phyloP scores from a whole-genome alignment of 306 rosid species.

The Cucumis hystrix region DNA sequence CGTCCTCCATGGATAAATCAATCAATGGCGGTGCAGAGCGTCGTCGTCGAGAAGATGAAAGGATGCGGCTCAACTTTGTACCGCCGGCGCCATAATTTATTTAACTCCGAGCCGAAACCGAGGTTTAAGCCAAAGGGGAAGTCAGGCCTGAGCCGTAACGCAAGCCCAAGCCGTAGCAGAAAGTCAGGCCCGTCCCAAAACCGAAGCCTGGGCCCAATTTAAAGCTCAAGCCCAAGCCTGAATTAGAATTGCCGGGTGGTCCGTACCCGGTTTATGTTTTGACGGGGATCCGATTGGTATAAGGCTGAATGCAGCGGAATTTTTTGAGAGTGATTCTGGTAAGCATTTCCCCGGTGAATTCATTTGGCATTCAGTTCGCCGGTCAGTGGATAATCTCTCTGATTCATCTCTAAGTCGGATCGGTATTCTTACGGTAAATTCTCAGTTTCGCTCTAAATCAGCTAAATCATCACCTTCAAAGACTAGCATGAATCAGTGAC shows the following conservation, averaged over 20 bases:
- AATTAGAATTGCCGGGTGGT: not conserved
- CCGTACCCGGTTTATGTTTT: not conserved
- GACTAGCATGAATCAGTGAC: not conserved
- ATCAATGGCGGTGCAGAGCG: not conserved
- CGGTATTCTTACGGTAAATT: not conserved
- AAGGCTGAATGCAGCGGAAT: not conserved
- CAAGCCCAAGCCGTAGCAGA: not conserved
- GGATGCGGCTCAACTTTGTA: not conserved
- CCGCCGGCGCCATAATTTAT: not conserved
- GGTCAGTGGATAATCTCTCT: not conserved
- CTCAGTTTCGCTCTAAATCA: not conserved
- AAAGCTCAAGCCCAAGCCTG: not conserved
- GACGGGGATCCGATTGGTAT: not conserved
- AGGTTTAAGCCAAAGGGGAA: not conserved
- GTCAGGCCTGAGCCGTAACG: not conserved
- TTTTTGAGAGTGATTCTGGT: not conserved
- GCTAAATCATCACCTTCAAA: not conserved
- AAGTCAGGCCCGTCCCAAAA: not conserved
- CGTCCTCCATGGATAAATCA: constrained; percentile 26
- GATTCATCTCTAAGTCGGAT: not conserved
- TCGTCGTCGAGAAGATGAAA: not conserved
- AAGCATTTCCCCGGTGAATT: not conserved
- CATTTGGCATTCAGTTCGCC: not conserved
- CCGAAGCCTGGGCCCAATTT: not conserved
- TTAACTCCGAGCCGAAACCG: not conserved